These are phyloP conservation scores for Penicillium sp. DNA, from an alignment of 2,329 filamentous ascomycete species.

Conservation along the genomic window DNA sequence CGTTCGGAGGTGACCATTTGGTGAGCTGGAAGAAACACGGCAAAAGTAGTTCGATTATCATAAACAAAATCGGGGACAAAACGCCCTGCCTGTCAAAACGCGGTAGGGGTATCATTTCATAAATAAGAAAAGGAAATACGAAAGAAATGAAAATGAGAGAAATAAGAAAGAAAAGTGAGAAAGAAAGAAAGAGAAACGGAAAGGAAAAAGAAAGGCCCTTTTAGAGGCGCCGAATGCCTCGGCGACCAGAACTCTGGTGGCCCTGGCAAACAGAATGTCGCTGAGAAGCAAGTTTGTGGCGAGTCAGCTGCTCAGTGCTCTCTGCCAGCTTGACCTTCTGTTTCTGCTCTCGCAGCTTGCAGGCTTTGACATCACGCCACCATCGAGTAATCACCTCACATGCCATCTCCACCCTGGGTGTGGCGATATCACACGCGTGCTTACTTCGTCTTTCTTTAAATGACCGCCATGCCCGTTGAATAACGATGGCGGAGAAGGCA, in stretches of 20 bases:
- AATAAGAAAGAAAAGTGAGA: background rate
- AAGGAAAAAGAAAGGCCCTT: background rate
- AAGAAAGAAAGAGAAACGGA: background rate
- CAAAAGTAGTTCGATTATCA: background rate
- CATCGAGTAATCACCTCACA: constrained; percentile 33
- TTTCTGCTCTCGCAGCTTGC: constrained; percentile 10
- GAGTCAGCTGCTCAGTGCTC: background rate
- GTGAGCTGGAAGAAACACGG: background rate
- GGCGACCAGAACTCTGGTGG: background rate
- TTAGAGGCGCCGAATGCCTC: constrained; percentile 4
- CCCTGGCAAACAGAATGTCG: background rate
- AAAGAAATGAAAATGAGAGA: no score
- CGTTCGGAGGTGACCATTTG: no score
- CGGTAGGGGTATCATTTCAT: background rate
- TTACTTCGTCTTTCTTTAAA: constrained; percentile 18
- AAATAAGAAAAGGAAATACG: background rate
- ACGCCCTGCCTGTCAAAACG: background rate
- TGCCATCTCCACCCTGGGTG: constrained; percentile 42
- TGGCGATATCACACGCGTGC: constrained; percentile 29
- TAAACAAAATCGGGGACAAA: background rate
- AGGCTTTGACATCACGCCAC: constrained; percentile 30
- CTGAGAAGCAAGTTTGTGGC: background rate
- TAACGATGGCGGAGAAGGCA: constrained; percentile 50
- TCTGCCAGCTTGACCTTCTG: background rate
- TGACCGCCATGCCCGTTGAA: constrained; percentile 54